phyloP scores from a whole-genome alignment of 805 yeast species.

The Lipomyces sp. region DNA sequence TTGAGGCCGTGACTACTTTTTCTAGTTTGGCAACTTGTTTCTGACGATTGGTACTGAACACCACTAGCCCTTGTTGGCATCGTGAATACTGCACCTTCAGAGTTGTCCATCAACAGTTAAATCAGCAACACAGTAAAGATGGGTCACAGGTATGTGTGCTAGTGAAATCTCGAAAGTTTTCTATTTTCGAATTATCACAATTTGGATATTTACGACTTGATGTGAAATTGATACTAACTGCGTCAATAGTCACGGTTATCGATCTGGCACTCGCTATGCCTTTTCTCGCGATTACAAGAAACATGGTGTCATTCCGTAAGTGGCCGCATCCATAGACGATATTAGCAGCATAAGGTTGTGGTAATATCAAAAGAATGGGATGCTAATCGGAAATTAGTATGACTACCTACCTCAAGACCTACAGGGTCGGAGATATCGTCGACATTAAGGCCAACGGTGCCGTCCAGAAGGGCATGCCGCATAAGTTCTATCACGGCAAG shows the following conservation, averaged over 20 bases:
- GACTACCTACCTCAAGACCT: constrained; percentile 95
- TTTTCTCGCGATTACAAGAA: constrained; percentile 99
- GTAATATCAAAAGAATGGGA: not conserved
- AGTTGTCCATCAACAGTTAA: not conserved
- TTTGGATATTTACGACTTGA: constrained; percentile 9
- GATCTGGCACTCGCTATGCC: constrained; percentile 99
- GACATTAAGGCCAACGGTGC: constrained; percentile 98
- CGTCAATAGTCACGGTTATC: constrained; percentile 87
- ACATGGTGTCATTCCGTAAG: constrained; percentile 82
- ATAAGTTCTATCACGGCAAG: constrained; percentile 99
- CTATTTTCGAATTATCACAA: constrained; percentile 8
- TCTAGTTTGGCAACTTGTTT: not conserved
- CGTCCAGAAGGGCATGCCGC: constrained; percentile 99
- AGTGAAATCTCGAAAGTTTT: not conserved
- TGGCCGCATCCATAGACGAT: not conserved
- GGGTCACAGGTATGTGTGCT: constrained; percentile 41
- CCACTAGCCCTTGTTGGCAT: not conserved
- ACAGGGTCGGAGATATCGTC: constrained; percentile 99
- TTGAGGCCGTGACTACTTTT: not conserved
- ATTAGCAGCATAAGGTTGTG: not conserved
- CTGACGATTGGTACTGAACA: not conserved
- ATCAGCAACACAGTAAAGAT: constrained; percentile 30
- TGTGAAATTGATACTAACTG: constrained; percentile 5
- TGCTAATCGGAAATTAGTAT: constrained; percentile 43
- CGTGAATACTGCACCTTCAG: not conserved